A percentile compares a stretch with the other conserved stretches of the same genome.
Evolutionary conservation across 2,329 filamentous ascomycete genomes (phyloP).

Genomic region (Nothophoma quercina): DNA sequence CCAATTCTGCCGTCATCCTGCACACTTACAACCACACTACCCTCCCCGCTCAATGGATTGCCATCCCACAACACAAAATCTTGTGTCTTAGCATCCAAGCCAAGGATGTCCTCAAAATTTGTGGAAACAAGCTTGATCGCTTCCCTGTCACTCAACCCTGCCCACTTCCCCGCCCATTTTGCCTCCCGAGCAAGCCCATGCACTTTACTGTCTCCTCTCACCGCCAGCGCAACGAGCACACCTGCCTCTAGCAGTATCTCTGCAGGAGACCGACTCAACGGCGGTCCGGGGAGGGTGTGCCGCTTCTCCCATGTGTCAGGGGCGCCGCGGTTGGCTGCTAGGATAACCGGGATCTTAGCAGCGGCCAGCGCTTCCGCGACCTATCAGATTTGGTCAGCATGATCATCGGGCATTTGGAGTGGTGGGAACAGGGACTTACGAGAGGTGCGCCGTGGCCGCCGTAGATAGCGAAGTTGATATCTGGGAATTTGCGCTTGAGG

Average conservation of each 20-base stretch:
- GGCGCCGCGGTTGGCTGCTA: too few species aligned
- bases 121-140: not conserved
- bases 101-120: not conserved
- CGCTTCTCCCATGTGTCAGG: too few species aligned
- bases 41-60: not conserved
- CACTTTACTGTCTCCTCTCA: not conserved
- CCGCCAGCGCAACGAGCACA: not conserved
- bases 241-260: not conserved
- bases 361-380: too few species aligned
- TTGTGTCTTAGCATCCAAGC: not conserved
- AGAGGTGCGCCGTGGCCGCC: too few species aligned
- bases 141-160: not conserved
- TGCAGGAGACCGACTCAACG: too few species aligned
- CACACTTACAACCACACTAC: not conserved
- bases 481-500: too few species aligned
- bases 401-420: too few species aligned
- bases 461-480: too few species aligned
- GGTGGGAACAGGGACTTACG: too few species aligned
- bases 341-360: too few species aligned
- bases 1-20: not conserved
- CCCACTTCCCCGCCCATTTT: not conserved
- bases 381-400: too few species aligned
- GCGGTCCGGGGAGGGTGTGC: too few species aligned
- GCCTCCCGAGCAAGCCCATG: not conserved
- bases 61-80: not conserved